Conservation (phyloP, 2,329 filamentous ascomycete species). For the Penicillium crustosum region DNA sequence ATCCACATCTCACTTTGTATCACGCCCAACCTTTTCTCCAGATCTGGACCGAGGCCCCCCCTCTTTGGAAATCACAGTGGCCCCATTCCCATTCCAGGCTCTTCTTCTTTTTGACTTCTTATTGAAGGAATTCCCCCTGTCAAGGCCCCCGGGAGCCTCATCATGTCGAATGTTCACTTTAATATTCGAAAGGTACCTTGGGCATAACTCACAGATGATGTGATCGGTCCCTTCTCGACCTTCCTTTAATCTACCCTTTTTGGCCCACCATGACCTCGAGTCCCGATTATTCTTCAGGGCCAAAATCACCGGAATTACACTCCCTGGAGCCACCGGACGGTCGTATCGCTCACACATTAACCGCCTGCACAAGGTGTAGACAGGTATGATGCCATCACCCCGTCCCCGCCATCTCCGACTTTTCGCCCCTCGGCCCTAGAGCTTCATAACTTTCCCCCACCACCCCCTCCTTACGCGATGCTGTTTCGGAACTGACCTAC, state of each 20-base stretch:
- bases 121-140: not conserved
- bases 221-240: slow-evolving; percentile 11
- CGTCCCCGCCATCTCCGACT: not conserved
- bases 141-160: slow-evolving; percentile 7
- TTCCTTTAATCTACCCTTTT: slow-evolving; percentile 9
- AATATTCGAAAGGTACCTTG: slow-evolving; percentile 11
- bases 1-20: not conserved
- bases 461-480: not conserved
- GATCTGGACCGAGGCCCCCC: slow-evolving; percentile 23
- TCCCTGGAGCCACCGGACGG: slow-evolving; percentile 34
- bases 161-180: slow-evolving; percentile 21
- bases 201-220: slow-evolving; percentile 16
- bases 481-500: slow-evolving; percentile 11
- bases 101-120: not conserved
- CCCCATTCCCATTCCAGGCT: not conserved
- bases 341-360: slow-evolving; percentile 49
- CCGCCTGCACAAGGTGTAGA: slow-evolving; percentile 51
- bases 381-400: slow-evolving; percentile 40
- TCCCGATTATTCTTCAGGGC: slow-evolving; percentile 15
- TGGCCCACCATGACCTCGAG: slow-evolving; percentile 26
- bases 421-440: not conserved
- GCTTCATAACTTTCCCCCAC: not conserved
- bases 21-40: slow-evolving; percentile 14
- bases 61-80: slow-evolving; percentile 2
- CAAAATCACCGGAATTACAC: slow-evolving; percentile 28